A percentile compares a stretch with the other conserved stretches of the same genome.
phyloP scores from a whole-genome alignment of 495 filamentous ascomycete species.

The Lophiostoma macrostomum region DNA sequence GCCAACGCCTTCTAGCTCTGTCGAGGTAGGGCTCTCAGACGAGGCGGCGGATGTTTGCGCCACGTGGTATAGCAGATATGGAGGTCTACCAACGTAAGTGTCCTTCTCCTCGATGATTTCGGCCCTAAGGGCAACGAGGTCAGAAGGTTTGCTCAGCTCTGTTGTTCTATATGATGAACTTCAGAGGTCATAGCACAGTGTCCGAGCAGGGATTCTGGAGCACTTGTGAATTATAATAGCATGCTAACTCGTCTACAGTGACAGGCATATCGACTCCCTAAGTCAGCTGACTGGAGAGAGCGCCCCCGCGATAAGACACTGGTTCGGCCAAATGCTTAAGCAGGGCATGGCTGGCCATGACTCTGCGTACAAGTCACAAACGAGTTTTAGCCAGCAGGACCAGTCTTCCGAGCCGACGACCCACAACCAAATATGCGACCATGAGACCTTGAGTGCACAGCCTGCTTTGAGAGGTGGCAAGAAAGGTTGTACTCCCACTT shows the following conservation, averaged over 20 bases:
- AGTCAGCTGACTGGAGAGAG: conserved; percentile 27
- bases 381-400: conserved; percentile 16
- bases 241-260: conserved; percentile 3
- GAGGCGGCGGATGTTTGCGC: conserved; percentile 32
- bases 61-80: conserved; percentile 30
- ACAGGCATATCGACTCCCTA: conserved; percentile 28
- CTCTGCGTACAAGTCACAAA: conserved; percentile 31
- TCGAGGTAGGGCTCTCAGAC: conserved; percentile 24
- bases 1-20: conserved; percentile 10
- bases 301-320: conserved; percentile 20
- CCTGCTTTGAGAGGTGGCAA: conserved; percentile 10
- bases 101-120: not conserved
- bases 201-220: not conserved
- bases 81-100: conserved; percentile 21
- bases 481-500: conserved; percentile 26
- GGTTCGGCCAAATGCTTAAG: conserved; percentile 30
- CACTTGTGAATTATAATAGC: not conserved
- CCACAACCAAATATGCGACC: conserved; percentile 1
- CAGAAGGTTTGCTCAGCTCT: too few species aligned
- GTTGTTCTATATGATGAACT: too few species aligned
- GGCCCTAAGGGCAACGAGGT: too few species aligned
- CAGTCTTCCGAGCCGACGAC: not conserved
- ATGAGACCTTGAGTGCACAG: not conserved
- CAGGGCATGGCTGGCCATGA: conserved; percentile 30
- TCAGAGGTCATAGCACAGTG: too few species aligned